A percentile compares a stretch with the other conserved stretches of the same genome.
Evolutionary conservation across 2,329 filamentous ascomycete genomes (phyloP).

Genomic region (Alternaria arbusti): DNA sequence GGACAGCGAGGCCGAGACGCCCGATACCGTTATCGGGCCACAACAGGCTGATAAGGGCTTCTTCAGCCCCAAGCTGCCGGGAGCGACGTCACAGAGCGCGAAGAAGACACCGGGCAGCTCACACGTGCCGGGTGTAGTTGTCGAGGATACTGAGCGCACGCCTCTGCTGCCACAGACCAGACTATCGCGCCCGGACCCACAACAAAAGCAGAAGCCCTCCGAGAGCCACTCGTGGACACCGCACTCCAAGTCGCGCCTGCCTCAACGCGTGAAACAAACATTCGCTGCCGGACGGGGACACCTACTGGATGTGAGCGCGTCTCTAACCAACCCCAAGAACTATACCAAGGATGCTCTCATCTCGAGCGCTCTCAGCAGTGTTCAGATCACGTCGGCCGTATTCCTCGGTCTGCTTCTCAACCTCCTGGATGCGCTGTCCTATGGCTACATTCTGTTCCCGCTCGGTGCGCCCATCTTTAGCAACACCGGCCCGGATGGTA

Average conservation of each 20-base stretch:
- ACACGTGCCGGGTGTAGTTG: conserved; percentile 28
- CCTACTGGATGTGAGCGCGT: conserved; percentile 30
- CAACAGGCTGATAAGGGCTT: conserved; percentile 24
- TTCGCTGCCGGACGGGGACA: conserved; percentile 30
- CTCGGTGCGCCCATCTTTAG: conserved; percentile 86
- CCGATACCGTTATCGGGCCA: conserved; percentile 46
- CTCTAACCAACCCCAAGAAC: conserved; percentile 65
- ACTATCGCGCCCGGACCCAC: conserved; percentile 31
- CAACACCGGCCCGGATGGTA: conserved; percentile 86
- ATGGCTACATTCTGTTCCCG: conserved; percentile 88
- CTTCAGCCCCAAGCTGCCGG: conserved; percentile 27
- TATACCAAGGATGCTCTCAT: conserved; percentile 75
- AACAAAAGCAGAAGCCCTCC: conserved; percentile 18
- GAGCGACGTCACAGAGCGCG: conserved; percentile 5
- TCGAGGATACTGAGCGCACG: conserved; percentile 43
- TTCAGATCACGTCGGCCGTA: conserved; percentile 80
- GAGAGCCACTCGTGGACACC: conserved; percentile 10
- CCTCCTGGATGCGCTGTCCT: conserved; percentile 91
- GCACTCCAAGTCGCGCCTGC: conserved; percentile 33
- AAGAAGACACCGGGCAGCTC: conserved; percentile 2
- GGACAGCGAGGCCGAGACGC: conserved; percentile 64
- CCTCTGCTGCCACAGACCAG: conserved; percentile 49
- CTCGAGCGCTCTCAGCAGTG: conserved; percentile 68
- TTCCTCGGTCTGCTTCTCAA: conserved; percentile 89
- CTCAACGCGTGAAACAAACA: conserved; percentile 24